A percentile compares a stretch with the other conserved stretches of the same genome.
phyloP scores from a whole-genome alignment of 2,329 filamentous ascomycete genomes.

The Pleoardoris graminearum region DNA sequence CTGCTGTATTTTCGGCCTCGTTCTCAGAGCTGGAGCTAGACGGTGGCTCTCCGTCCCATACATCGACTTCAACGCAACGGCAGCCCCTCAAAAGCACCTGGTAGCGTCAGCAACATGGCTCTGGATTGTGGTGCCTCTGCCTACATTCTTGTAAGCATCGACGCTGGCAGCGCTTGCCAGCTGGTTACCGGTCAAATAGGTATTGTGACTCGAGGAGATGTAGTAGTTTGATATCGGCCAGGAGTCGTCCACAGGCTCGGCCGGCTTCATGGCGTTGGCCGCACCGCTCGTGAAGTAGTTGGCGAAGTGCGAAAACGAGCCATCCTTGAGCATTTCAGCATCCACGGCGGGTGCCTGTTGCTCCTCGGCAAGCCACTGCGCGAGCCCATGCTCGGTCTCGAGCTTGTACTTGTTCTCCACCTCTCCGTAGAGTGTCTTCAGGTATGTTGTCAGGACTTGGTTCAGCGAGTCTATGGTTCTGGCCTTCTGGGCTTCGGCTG shows the following conservation, averaged over 20 bases:
- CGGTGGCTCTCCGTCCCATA: conserved; percentile 75
- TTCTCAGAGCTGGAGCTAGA: conserved; percentile 47
- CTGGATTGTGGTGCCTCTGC: conserved; percentile 31
- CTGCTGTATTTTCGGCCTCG: conserved; percentile 28
- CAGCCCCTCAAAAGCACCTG: conserved; percentile 76
- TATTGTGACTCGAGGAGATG: conserved; percentile 94
- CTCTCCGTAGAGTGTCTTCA: conserved; percentile 36
- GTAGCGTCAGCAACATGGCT: background rate
- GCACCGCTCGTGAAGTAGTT: conserved; percentile 53
- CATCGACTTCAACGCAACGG: conserved; percentile 91
- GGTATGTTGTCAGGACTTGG: conserved; percentile 30
- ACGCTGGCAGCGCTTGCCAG: conserved; percentile 75
- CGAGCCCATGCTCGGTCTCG: conserved; percentile 33
- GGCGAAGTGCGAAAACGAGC: conserved; percentile 37
- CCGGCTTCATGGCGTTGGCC: conserved; percentile 52
- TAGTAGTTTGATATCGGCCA: conserved; percentile 85
- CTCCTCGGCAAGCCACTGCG: conserved; percentile 38
- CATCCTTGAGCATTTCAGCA: conserved; percentile 31
- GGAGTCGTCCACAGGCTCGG: conserved; percentile 58
- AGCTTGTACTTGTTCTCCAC: conserved; percentile 36
- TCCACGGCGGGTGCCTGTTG: conserved; percentile 31
- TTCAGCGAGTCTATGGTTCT: conserved; percentile 37
- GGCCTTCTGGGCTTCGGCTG: conserved; percentile 32
- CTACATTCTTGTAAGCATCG: conserved; percentile 75
- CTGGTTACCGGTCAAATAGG: conserved; percentile 87